Conservation (phyloP, 2,329 filamentous ascomycete species). For the Diaporthe sp. region DNA sequence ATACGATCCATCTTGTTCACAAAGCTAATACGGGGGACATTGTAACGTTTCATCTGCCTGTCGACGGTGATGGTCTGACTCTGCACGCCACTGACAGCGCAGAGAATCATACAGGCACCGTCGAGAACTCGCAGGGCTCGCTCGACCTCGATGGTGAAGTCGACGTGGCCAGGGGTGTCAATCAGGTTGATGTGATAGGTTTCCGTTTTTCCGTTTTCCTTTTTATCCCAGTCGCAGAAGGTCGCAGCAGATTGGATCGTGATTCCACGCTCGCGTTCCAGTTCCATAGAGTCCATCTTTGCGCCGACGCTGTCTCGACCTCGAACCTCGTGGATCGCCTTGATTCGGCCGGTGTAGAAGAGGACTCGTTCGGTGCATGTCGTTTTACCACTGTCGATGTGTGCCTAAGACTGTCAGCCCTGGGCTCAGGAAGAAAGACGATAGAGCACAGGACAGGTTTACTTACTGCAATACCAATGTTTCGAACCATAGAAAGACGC, state of each 20-base stretch:
- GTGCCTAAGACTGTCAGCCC: slow-evolving; percentile 69
- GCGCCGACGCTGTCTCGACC: slow-evolving; percentile 95
- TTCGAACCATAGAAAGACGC: slow-evolving; percentile 85
- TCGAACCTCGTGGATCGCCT: slow-evolving; percentile 95
- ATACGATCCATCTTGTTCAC: slow-evolving; percentile 99
- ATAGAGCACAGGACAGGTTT: accelerated
- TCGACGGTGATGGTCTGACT: slow-evolving; percentile 98
- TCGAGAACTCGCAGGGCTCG: slow-evolving; percentile 93
- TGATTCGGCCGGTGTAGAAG: slow-evolving; percentile 98
- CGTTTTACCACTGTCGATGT: slow-evolving; percentile 99
- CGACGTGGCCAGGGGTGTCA: slow-evolving; percentile 97
- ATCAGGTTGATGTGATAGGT: slow-evolving; percentile 99
- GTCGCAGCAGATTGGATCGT: slow-evolving; percentile 99
- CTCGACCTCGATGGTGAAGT: slow-evolving; percentile 99
- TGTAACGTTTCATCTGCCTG: slow-evolving; percentile 98
- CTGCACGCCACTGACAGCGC: slow-evolving; percentile 96
- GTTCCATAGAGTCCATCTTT: slow-evolving; percentile 99
- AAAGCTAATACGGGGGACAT: slow-evolving; percentile 94
- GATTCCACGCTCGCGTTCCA: slow-evolving; percentile 98
- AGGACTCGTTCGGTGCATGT: slow-evolving; percentile 96
- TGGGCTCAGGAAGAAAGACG: background rate
- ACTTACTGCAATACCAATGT: slow-evolving; percentile 95
- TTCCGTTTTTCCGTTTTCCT: slow-evolving; percentile 84
- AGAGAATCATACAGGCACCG: slow-evolving; percentile 98
- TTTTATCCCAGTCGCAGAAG: slow-evolving; percentile 96